Conservation (phyloP, 2,329 filamentous ascomycete species). For the Trichoderma arundinaceum region DNA sequence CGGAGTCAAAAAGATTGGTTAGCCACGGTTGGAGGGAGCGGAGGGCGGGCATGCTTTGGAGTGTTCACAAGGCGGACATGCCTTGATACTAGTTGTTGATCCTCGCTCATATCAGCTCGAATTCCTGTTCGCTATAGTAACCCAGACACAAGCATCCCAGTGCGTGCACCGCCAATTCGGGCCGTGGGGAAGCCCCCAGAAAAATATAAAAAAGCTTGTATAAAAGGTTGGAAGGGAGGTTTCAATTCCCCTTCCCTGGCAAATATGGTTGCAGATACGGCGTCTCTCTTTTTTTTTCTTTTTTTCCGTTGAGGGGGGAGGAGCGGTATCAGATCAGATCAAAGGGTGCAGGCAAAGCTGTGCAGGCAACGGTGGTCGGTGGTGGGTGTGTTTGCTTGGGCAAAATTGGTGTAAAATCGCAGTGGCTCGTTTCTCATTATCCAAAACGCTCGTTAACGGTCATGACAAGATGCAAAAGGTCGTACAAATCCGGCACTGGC, state of each 20-base stretch:
- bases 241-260: conserved; percentile 22
- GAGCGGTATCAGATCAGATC: conserved; percentile 21
- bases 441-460: conserved; percentile 32
- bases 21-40: conserved; percentile 23
- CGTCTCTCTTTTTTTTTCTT: background rate
- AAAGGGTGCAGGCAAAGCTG: conserved; percentile 12
- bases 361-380: conserved; percentile 2
- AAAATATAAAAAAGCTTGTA: background rate
- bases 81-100: conserved; percentile 63
- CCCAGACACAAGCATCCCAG: conserved; percentile 34
- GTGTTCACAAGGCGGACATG: conserved; percentile 40
- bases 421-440: conserved; percentile 34
- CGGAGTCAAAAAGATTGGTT: conserved; percentile 22
- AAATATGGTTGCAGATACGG: conserved; percentile 7
- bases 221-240: conserved; percentile 14
- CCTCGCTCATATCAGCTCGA: conserved; percentile 66
- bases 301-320: conserved; percentile 2
- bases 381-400: conserved; percentile 25
- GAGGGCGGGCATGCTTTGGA: conserved; percentile 32
- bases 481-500: conserved; percentile 14
- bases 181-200: conserved; percentile 17
- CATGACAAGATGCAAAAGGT: conserved; percentile 32
- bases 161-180: conserved; percentile 31
- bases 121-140: conserved; percentile 33
- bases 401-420: conserved; percentile 28